Conservation (phyloP, 1,284 basidiomycete species). For the Agroathelia rolfsii region DNA sequence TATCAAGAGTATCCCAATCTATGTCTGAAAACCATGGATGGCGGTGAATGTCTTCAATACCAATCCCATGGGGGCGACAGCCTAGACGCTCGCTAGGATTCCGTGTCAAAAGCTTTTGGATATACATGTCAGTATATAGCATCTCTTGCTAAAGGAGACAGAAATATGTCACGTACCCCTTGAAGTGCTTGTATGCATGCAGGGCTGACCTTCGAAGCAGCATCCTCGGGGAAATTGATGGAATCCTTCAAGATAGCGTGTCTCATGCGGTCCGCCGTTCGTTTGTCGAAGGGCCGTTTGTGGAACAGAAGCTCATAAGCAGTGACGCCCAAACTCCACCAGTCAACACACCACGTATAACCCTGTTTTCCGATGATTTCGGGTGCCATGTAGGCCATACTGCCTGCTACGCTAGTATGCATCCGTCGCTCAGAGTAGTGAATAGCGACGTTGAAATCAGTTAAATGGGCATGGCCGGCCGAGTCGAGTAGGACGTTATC, state of each 20-base stretch:
- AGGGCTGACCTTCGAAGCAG: slow-evolving; percentile 32
- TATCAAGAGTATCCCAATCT: slow-evolving; percentile 73
- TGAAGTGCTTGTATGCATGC: slow-evolving; percentile 33
- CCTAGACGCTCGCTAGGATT: slow-evolving; percentile 77
- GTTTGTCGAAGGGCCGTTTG: slow-evolving; percentile 83
- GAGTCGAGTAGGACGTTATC: slow-evolving; percentile 95
- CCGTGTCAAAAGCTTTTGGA: slow-evolving; percentile 70
- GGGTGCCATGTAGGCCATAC: slow-evolving; percentile 99
- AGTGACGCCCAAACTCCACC: slow-evolving; percentile 91
- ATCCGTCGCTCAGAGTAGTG: slow-evolving; percentile 84
- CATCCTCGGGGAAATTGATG: slow-evolving; percentile 54
- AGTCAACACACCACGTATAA: slow-evolving; percentile 87
- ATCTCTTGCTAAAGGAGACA: slow-evolving; percentile 3
- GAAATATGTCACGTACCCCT: slow-evolving; percentile 31
- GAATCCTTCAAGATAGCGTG: slow-evolving; percentile 68
- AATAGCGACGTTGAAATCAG: slow-evolving; percentile 97
- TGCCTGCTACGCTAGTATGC: slow-evolving; percentile 89
- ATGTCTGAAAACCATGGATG: slow-evolving; percentile 83
- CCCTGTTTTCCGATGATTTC: slow-evolving; percentile 74
- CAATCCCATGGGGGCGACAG: slow-evolving; percentile 59
- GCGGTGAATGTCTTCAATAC: slow-evolving; percentile 63
- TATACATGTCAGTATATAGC: slow-evolving; percentile 13
- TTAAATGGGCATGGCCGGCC: slow-evolving; percentile 89
- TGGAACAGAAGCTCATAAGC: slow-evolving; percentile 86
- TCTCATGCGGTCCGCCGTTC: slow-evolving; percentile 77